These are phyloP conservation scores for Silene coronaria DNA, from an alignment of 179 eudicot genomes.

Conservation along the genomic window DNA sequence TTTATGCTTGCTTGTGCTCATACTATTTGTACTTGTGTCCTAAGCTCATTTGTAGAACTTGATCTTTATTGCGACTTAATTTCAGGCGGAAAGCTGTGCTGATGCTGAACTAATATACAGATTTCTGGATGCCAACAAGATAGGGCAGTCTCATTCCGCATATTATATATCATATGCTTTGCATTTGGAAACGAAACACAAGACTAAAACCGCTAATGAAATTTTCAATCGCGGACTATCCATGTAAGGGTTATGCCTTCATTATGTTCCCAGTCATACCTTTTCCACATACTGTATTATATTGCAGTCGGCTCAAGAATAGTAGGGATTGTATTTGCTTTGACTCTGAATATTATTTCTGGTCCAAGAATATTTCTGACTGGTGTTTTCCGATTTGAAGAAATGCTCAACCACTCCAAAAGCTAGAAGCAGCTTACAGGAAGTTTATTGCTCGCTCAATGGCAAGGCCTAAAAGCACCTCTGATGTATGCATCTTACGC, in stretches of 20 bases:
- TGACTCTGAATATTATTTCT: background rate
- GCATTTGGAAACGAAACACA: slow-evolving; percentile 70
- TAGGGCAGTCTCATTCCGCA: slow-evolving; percentile 68
- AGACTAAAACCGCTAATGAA: slow-evolving; percentile 72
- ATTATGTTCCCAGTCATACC: background rate
- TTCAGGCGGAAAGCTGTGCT: slow-evolving; percentile 88
- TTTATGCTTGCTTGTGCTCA: background rate
- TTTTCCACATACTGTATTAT: background rate
- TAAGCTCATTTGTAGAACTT: background rate
- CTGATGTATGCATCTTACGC: slow-evolving; percentile 41
- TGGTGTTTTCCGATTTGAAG: slow-evolving; percentile 30
- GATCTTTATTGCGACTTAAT: slow-evolving; percentile 5
- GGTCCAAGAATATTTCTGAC: slow-evolving; percentile 9
- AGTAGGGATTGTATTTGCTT: background rate
- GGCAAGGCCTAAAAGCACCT: slow-evolving; percentile 42
- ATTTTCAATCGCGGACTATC: slow-evolving; percentile 70
- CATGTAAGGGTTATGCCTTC: slow-evolving; percentile 38
- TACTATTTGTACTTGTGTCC: background rate
- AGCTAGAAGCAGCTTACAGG: slow-evolving; percentile 64
- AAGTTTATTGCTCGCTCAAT: slow-evolving; percentile 74
- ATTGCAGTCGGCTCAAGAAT: background rate
- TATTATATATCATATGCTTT: slow-evolving; percentile 72
- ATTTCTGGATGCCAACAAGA: slow-evolving; percentile 79
- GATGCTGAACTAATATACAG: slow-evolving; percentile 87
- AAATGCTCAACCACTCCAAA: slow-evolving; percentile 67